A percentile compares a stretch with the other conserved stretches of the same genome.
Conservation (phyloP, 1,284 basidiomycete genomes). For the Tylopilus orsonianus region DNA sequence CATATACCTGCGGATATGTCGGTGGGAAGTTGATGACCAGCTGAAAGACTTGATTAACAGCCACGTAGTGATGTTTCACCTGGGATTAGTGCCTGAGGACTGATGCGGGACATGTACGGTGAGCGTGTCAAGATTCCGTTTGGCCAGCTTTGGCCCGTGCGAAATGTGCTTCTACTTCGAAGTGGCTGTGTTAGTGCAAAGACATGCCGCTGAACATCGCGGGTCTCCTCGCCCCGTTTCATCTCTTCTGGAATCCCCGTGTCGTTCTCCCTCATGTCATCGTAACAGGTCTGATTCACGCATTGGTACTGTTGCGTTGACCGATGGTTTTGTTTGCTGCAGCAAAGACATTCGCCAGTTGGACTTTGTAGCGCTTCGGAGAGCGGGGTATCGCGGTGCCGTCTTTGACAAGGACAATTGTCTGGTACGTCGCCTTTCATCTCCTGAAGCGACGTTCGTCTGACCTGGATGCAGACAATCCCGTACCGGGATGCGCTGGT, state of each 20-base stretch:
- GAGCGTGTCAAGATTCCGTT: too few species aligned
- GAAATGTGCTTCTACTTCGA: too few species aligned
- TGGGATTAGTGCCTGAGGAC: too few species aligned
- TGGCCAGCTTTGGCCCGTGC: too few species aligned
- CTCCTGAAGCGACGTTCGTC: not conserved
- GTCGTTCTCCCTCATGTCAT: constrained; percentile 71
- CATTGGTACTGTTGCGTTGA: not conserved
- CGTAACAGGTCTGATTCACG: constrained; percentile 61
- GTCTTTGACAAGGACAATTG: constrained; percentile 99
- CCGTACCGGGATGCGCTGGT: constrained; percentile 74
- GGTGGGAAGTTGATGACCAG: too few species aligned
- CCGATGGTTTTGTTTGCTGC: constrained; percentile 20
- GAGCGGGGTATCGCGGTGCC: constrained; percentile 81
- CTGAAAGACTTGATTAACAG: too few species aligned
- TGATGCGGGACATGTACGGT: too few species aligned
- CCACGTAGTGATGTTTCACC: too few species aligned
- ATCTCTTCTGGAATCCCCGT: constrained; percentile 71
- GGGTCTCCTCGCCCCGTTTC: constrained; percentile 73
- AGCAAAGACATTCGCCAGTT: constrained; percentile 84
- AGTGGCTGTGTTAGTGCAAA: too few species aligned
- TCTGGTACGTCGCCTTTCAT: constrained; percentile 55
- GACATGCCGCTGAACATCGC: constrained; percentile 77
- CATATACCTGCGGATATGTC: too few species aligned
- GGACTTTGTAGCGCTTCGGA: constrained; percentile 77
- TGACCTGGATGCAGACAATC: constrained; percentile 53